These are phyloP conservation scores for Alternaria triticina DNA, from an alignment of 2,329 filamentous ascomycete species.

Conservation along the genomic window DNA sequence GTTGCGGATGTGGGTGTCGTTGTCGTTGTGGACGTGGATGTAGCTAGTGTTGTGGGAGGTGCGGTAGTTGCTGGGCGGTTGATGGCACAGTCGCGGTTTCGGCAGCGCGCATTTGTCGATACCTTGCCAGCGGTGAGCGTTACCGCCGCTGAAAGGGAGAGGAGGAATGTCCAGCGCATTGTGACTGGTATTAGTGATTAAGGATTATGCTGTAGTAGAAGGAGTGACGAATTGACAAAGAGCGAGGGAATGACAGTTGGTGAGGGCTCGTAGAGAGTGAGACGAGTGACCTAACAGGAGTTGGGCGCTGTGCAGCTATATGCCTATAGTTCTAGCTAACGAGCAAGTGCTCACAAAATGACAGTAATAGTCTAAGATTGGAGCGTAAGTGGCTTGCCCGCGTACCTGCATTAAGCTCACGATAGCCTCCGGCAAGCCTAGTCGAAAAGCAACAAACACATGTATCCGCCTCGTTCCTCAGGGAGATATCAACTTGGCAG, in stretches of 20 bases:
- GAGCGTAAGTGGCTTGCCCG: background rate
- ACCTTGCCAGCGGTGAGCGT: background rate
- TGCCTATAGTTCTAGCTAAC: background rate
- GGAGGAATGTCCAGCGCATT: background rate
- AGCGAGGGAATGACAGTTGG: background rate
- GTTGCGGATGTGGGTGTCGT: background rate
- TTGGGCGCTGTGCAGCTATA: background rate
- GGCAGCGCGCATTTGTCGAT: constrained; percentile 4
- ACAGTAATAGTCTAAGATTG: accelerated
- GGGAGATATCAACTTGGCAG: background rate
- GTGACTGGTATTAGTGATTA: accelerated
- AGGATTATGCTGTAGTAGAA: background rate
- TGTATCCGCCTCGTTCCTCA: too few relatives aligned
- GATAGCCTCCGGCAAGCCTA: background rate
- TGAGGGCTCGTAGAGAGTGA: background rate
- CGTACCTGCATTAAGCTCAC: background rate
- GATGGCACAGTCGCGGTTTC: background rate
- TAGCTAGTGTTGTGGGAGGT: background rate
- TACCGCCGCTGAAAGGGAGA: background rate
- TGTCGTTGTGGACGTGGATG: background rate
- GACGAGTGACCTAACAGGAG: background rate
- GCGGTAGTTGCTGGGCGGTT: background rate
- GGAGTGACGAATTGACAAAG: background rate
- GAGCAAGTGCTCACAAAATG: background rate
- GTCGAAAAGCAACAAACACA: background rate